These are phyloP conservation scores for Kluyveromyces wickerhamii DNA, from an alignment of 805 yeast genomes.

Conservation along the genomic window DNA sequence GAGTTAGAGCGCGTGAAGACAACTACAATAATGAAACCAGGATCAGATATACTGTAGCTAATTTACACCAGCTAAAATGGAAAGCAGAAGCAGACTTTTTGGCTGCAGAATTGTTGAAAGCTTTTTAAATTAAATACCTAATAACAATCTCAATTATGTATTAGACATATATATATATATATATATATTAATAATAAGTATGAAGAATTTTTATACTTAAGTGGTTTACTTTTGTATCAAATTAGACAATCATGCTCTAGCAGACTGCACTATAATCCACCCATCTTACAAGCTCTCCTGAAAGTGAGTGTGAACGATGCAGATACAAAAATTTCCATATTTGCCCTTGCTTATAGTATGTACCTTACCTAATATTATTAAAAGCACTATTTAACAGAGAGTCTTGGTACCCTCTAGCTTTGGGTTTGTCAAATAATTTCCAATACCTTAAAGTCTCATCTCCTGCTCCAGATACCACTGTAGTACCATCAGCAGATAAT, in stretches of 20 bases:
- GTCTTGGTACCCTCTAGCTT: slow-evolving; percentile 47
- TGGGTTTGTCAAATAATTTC: slow-evolving; percentile 83
- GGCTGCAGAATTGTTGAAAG: slow-evolving; percentile 29
- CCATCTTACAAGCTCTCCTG: no score
- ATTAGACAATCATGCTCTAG: no score
- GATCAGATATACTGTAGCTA: slow-evolving; percentile 63
- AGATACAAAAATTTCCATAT: no score
- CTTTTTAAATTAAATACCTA: slow-evolving; percentile 11
- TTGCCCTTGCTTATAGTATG: no score
- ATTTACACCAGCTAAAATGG: slow-evolving; percentile 45
- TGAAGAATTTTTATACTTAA: no score
- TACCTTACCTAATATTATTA: slow-evolving; percentile 58
- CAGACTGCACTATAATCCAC: no score
- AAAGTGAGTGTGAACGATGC: no score
- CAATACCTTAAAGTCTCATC: slow-evolving; percentile 94
- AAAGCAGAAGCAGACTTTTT: slow-evolving; percentile 54
- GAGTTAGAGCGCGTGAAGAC: slow-evolving; percentile 78
- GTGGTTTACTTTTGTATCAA: no score
- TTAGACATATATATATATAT: slow-evolving; percentile 1
- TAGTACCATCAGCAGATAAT: slow-evolving; percentile 91
- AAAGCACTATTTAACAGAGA: slow-evolving; percentile 67
- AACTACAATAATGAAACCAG: slow-evolving; percentile 71
- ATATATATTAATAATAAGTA: no score
- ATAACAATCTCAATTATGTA: no score
- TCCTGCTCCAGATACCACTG: slow-evolving; percentile 97